Conservation (phyloP, 345 rosid genomes). For the Eucalyptus pauciflora region DNA sequence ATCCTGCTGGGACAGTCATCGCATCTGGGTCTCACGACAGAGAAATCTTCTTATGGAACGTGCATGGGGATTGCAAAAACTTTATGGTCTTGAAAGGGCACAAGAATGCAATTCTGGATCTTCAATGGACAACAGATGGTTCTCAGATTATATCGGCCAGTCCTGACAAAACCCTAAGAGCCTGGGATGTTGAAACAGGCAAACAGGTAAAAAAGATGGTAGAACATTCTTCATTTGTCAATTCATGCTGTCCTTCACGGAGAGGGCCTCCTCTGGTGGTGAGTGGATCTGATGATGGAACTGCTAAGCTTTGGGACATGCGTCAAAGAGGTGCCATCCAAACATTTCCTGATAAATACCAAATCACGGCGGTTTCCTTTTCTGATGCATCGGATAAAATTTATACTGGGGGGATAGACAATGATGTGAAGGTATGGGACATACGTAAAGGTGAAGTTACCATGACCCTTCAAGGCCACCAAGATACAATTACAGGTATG, state of each 20-base stretch:
- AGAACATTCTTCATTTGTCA: slow-evolving; percentile 85
- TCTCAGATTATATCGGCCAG: slow-evolving; percentile 86
- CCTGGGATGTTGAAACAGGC: slow-evolving; percentile 92
- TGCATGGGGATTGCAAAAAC: slow-evolving; percentile 91
- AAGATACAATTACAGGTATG: slow-evolving; percentile 92
- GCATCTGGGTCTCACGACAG: slow-evolving; percentile 97
- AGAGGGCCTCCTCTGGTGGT: slow-evolving; percentile 90
- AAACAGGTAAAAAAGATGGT: slow-evolving; percentile 98
- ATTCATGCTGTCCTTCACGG: slow-evolving; percentile 84
- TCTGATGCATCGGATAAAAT: slow-evolving; percentile 95
- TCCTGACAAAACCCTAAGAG: slow-evolving; percentile 84
- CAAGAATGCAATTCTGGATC: slow-evolving; percentile 88
- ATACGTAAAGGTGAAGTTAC: slow-evolving; percentile 79
- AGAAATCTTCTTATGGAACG: slow-evolving; percentile 86
- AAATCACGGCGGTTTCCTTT: slow-evolving; percentile 88
- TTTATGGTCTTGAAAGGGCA: slow-evolving; percentile 95
- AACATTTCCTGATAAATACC: slow-evolving; percentile 95
- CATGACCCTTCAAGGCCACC: slow-evolving; percentile 93
- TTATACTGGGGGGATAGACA: slow-evolving; percentile 87
- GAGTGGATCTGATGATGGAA: slow-evolving; percentile 96
- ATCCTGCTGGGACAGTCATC: slow-evolving; percentile 70
- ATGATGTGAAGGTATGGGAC: slow-evolving; percentile 88
- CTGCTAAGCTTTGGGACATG: slow-evolving; percentile 98
- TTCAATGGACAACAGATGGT: slow-evolving; percentile 93
- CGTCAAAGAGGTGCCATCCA: slow-evolving; percentile 99